Conservation (phyloP, 345 rosid species). For the Dimocarpus longan region DNA sequence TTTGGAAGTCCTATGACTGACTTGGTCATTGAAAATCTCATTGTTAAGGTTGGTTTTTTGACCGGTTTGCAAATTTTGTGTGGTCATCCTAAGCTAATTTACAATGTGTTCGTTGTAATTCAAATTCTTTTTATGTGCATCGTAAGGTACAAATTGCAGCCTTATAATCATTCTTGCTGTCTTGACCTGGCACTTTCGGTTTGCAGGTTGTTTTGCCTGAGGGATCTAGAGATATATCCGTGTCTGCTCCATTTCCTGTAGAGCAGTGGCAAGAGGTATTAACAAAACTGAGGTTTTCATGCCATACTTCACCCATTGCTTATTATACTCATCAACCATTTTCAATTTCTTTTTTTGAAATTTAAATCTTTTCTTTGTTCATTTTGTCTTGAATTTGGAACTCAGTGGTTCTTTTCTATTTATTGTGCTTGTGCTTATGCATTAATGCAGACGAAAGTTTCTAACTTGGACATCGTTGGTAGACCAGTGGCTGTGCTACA, state of each 20-base stretch:
- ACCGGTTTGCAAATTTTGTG: constrained; percentile 2
- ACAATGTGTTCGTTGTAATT: neutral
- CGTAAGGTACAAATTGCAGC: neutral
- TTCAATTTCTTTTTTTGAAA: neutral
- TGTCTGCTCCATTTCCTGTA: constrained; percentile 73
- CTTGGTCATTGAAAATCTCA: constrained; percentile 69
- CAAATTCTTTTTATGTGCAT: neutral
- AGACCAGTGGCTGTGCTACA: constrained; percentile 82
- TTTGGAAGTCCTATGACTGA: constrained; percentile 79
- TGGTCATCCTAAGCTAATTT: neutral
- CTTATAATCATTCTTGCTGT: constrained; percentile 2
- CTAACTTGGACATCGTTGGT: constrained; percentile 91
- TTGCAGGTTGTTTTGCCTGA: constrained; percentile 93
- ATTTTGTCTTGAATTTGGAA: constrained; percentile 11
- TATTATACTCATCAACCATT: neutral
- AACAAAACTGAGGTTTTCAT: constrained; percentile 19
- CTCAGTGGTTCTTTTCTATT: neutral
- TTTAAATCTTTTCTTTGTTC: neutral
- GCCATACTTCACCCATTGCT: neutral
- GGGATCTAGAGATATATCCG: constrained; percentile 69
- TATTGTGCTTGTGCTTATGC: constrained; percentile 12
- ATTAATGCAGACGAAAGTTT: constrained; percentile 64
- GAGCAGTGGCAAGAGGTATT: constrained; percentile 81
- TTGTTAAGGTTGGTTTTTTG: constrained; percentile 65
- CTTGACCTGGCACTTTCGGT: constrained; percentile 20